Conservation (phyloP, 495 filamentous ascomycete species). For the Aspergillus wentii region DNA sequence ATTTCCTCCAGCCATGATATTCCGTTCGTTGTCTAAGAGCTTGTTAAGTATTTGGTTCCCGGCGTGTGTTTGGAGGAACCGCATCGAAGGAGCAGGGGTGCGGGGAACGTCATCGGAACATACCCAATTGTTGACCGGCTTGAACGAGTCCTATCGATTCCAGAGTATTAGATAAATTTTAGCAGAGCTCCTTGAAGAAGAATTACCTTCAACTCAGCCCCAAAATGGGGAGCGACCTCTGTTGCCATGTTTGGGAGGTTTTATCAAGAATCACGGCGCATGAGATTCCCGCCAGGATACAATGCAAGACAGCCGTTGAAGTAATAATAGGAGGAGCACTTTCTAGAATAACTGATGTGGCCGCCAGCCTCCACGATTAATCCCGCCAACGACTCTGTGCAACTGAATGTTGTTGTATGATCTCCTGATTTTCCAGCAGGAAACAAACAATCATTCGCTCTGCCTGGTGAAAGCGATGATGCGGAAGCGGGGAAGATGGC, state of each 20-base stretch:
- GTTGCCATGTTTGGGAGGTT: constrained; percentile 58
- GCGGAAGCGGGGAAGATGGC: constrained; percentile 31
- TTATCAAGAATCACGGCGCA: constrained; percentile 10
- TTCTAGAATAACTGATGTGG: no score
- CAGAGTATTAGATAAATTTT: no score
- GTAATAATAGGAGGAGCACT: no score
- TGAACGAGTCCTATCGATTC: constrained; percentile 85
- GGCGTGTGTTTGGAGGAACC: constrained; percentile 13
- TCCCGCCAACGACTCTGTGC: no score
- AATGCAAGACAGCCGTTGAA: no score
- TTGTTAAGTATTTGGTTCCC: constrained; percentile 24
- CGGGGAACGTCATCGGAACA: constrained; percentile 18
- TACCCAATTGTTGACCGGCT: constrained; percentile 88
- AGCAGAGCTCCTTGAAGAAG: no score
- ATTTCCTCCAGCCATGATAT: constrained; percentile 96
- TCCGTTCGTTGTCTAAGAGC: constrained; percentile 63
- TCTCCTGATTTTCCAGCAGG: no score
- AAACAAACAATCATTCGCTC: no score
- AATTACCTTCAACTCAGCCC: constrained; percentile 82
- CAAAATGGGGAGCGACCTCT: constrained; percentile 74
- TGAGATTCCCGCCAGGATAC: constrained; percentile 4
- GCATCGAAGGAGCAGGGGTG: constrained; percentile 10
- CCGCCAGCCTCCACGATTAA: no score
- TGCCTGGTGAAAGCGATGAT: constrained; percentile 19
- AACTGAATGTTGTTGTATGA: no score